Evolutionary conservation across 306 rosid genomes (phyloP), one percentile per base, ranked within the genome.

Genomic region (Canavalia gladiata): DNA sequence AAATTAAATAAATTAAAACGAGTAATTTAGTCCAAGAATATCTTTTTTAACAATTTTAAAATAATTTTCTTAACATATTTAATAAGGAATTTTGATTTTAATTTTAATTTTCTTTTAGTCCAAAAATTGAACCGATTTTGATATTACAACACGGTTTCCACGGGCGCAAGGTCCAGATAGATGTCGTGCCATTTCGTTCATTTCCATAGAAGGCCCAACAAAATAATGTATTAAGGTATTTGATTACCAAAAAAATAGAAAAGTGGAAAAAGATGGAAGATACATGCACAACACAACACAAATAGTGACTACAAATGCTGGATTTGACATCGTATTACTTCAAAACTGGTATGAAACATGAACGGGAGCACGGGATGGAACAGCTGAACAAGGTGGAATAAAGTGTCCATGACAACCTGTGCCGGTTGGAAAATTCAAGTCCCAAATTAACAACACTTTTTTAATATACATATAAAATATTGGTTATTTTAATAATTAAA

Each of bases 381-480:
- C 46, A 29, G 69, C 29, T 42, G 47, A 58, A 47, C 8, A 47
- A 2, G 51, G 45, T 33, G 56, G 64, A 58, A 76, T 12, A 79
- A 79, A 9, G 8, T 8, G 76, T 1, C 13, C 49, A 49, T 60
- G 72, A 65, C 67, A 75, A 75, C 37, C 39, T 50, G 63, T 37
- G 42, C 6, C 0, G 54, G 71, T 51, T 52, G 60, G 31, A 73
- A 78, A 83, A 83, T 54, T 78, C 58, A 78, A 72, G 51, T 49
- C 47, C 25, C 0, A 6, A 58, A 55, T 18, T 18, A 18, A 18
- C 25, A 18, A 18, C 25, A 18, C 25, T 18, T 18, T 18, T 18
- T 18, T 18, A 18, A 18, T 18, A 18, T 18, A 18, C 25, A 18
- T 18, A 18, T 18, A 18, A 18, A 18, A 18, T 18, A 18, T 18